These are phyloP conservation scores for Plasmopara muralis DNA, from an alignment of 352 stramenopile species.

Conservation along the genomic window DNA sequence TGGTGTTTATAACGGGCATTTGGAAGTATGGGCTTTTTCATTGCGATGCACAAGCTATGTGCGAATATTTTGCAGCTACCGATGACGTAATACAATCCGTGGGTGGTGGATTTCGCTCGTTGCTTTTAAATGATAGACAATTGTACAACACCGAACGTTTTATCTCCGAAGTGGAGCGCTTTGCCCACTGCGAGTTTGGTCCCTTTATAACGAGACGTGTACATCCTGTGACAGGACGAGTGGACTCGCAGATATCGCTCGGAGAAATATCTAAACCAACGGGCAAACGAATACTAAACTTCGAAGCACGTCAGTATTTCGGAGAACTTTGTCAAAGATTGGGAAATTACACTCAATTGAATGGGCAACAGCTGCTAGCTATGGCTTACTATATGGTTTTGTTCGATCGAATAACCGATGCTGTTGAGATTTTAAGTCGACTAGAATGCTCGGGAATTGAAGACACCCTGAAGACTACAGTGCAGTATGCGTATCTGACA, in stretches of 20 bases:
- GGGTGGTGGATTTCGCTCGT: no score
- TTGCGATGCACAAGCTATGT: constrained; percentile 31
- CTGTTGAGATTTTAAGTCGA: constrained; percentile 28
- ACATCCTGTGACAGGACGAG: constrained; percentile 26
- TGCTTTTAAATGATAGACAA: no score
- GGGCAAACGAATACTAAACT: no score
- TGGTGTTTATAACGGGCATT: constrained; percentile 31
- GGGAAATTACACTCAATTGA: no score
- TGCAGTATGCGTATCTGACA: no score
- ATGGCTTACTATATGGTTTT: constrained; percentile 45
- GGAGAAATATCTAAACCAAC: background rate
- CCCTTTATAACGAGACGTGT: constrained; percentile 36
- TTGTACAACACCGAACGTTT: constrained; percentile 10
- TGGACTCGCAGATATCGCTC: constrained; percentile 7
- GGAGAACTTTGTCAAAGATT: no score
- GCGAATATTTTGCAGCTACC: constrained; percentile 22
- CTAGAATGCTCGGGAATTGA: constrained; percentile 4
- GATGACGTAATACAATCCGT: no score
- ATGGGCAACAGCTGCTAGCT: no score
- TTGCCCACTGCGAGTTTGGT: constrained; percentile 45
- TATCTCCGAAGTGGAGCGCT: constrained; percentile 15
- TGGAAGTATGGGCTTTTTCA: constrained; percentile 53
- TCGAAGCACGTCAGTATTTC: no score
- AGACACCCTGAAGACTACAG: no score
- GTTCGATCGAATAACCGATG: constrained; percentile 33